Evolutionary conservation across 192 early-diverging fungal genomes (phyloP).

Genomic region (Gigaspora rosea): DNA sequence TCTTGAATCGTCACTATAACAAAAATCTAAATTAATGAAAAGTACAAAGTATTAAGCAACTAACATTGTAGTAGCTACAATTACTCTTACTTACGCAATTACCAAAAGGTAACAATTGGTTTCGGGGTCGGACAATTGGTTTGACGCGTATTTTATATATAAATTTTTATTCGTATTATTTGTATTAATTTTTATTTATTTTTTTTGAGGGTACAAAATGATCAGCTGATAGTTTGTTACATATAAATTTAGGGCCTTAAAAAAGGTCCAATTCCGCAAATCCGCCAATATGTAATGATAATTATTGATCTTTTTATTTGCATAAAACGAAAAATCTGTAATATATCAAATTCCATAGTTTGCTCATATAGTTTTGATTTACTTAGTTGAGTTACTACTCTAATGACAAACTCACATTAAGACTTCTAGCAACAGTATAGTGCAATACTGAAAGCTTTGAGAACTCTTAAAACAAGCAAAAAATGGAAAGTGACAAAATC

Average conservation of each 20-base stretch:
- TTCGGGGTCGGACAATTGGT: background rate
- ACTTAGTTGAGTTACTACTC: too few relatives aligned
- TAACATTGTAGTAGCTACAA: background rate
- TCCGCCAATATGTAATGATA: background rate
- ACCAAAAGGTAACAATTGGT: background rate
- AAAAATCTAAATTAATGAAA: too few relatives aligned
- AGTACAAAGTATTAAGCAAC: background rate
- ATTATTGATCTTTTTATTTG: too few relatives aligned
- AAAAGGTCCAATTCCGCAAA: background rate
- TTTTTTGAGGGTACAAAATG: background rate
- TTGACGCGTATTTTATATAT: background rate
- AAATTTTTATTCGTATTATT: background rate
- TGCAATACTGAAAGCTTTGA: too few relatives aligned
- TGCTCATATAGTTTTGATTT: too few relatives aligned
- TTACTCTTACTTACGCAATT: background rate
- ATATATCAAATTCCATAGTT: too few relatives aligned
- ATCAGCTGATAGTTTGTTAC: background rate
- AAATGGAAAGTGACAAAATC: too few relatives aligned
- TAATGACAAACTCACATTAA: too few relatives aligned
- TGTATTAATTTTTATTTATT: background rate
- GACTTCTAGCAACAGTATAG: too few relatives aligned
- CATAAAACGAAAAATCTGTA: too few relatives aligned
- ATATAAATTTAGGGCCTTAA: background rate
- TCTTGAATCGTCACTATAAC: too few relatives aligned
- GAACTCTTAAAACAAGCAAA: too few relatives aligned